phyloP scores from a whole-genome alignment of 352 stramenopile genomes.

The Blastocystis sp. region DNA sequence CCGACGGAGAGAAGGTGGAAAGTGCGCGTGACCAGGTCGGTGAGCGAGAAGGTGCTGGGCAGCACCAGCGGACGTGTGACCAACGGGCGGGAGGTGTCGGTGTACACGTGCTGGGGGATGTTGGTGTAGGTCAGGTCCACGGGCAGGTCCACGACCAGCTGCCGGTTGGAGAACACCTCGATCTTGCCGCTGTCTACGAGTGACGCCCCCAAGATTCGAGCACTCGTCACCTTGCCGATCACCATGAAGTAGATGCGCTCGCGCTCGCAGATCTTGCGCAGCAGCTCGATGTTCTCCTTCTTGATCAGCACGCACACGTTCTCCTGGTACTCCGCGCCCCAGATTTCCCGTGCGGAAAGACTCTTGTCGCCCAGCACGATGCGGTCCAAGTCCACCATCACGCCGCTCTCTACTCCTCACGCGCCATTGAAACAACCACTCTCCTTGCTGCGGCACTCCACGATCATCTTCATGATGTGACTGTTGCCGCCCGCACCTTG shows the following conservation, averaged over 20 bases:
- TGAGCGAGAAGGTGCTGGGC: conserved; percentile 83
- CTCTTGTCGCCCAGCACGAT: conserved; percentile 90
- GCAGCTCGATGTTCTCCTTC: conserved; percentile 83
- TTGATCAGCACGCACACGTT: conserved; percentile 94
- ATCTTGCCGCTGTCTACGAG: conserved; percentile 3
- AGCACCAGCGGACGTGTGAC: conserved; percentile 77
- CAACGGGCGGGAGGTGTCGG: conserved; percentile 79
- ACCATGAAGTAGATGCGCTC: conserved; percentile 94
- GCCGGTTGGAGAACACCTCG: conserved; percentile 39
- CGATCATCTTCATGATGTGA: conserved; percentile 99
- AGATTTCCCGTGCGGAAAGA: conserved; percentile 97
- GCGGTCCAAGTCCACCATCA: conserved; percentile 91
- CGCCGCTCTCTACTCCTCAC: conserved; percentile 75
- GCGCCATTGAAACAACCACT: not conserved
- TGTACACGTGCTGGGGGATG: conserved; percentile 68
- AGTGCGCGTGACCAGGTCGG: conserved; percentile 87
- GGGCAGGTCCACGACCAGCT: conserved; percentile 27
- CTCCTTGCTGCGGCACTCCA: conserved; percentile 80
- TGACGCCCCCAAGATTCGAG: not conserved
- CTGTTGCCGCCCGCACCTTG: conserved; percentile 97
- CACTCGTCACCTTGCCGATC: conserved; percentile 83
- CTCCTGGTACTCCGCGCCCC: conserved; percentile 99
- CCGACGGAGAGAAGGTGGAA: conserved; percentile 90
- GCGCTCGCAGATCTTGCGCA: conserved; percentile 88
- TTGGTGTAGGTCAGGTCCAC: conserved; percentile 47